Evolutionary conservation across 2,329 filamentous ascomycete species (phyloP), one percentile per base, ranked within the genome.

Genomic region (Aspergillus costaricaensis): DNA sequence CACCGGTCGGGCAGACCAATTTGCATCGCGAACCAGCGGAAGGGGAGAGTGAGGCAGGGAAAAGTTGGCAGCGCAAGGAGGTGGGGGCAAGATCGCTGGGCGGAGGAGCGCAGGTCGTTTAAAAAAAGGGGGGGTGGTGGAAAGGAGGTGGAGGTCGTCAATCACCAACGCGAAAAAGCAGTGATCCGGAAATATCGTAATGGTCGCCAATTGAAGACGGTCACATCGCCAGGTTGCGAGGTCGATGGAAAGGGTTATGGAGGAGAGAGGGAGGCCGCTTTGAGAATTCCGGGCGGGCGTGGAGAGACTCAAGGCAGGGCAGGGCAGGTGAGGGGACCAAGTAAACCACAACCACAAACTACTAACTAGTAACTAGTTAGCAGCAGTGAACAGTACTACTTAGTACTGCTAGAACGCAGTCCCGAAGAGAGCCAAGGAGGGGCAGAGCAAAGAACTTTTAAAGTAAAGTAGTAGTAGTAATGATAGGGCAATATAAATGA

Each of bases 21-120:
- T 59, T 59, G 54, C 65, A 67, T 67, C 23, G 64, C 61, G 65
- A 59, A 53, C 27, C 19, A 50, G 41, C 56, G 41, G 44, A 57
- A 19, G 17, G 50, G 49, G 51, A 57, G 44, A 48, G 27, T 12
- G 44, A 48, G 50, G 23, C 12, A 23, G 49, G 55, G 43, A 39
- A 36, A 36, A 55, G 56, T 55, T 49, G 55, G 47, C 50, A 38
- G 57, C 39, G 53, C 48, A 57, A 60, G 55, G 55, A 58, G 51
- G 54, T 50, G 57, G 52, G 63, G 50, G n/a, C 47, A 27, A 43
- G 17, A 52, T 57, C 56, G 56, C 49, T 59, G 59, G 58, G 56
- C 59, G 54, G 55, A 63, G 54, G 62, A 62, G 59, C 53, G 58
- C 44, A 41, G 56, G 56, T 55, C 43, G 62, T 30, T 12, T 52